Evolutionary conservation across 106 monocot species (phyloP), one percentile per base, ranked within the genome.

Genomic region (Dendrobium chrysotoxum): DNA sequence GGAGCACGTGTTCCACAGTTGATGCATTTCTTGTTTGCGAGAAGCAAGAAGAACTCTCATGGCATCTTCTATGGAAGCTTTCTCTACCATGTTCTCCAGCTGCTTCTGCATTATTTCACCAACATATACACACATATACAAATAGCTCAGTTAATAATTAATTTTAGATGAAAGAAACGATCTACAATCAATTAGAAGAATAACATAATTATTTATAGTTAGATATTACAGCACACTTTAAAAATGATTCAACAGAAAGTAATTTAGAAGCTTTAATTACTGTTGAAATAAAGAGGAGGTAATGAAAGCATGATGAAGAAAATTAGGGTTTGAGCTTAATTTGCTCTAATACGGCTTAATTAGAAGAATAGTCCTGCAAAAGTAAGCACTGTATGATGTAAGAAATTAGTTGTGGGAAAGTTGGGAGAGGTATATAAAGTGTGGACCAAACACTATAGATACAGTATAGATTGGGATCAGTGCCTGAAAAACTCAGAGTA

Each of bases 21-120:
- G 91, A 80, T 93, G 93, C 87, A 93, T 85, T 58, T 96, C 96
- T 42, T 93, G 93, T 88, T 96, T 90, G 20, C 91, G 81, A 1
- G 96, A 91, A 17, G 96, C 93, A 38, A 96, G 55, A 12, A 96
- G 79, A 5, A 96, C 96, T 84, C 91, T 96, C 96, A 96, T 93
- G 82, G 91, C 93, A 66, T 96, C 93, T 77, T 96, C 96, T 53
- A 96, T 93, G 44, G 96, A 91, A 11, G 93, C 89, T 80, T 96
- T 96, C 84, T 96, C 96, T 42, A 91, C 96, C 87, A 96, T 93
- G 81, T 80, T 85, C 4, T 86, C 91, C 75, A 96, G 75, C 55
- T 96, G 96, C 79, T 91, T 96, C 96, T 96, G 93, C 79, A 70
- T 5, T 21, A 31, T 35, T 90, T 96, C 50, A 90, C 82, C 53